phyloP scores from a whole-genome alignment of 2,329 filamentous ascomycete genomes.

The Pyricularia pennisetigena region DNA sequence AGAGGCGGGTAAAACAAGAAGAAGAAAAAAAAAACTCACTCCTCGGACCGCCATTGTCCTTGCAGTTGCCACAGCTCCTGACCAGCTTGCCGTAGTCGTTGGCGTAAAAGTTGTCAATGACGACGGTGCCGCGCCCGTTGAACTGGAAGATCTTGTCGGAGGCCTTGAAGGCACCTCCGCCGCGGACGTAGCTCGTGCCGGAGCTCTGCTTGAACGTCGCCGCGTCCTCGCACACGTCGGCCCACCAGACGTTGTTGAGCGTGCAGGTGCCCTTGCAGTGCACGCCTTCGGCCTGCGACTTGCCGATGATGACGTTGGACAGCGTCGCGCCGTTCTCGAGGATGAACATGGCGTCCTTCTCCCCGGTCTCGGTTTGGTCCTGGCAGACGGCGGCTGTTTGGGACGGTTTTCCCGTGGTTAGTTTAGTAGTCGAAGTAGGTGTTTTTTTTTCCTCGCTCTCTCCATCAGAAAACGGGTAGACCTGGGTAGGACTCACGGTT shows the following conservation, averaged over 20 bases:
- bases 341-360: constrained; percentile 35
- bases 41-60: constrained; percentile 24
- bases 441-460: too few species aligned
- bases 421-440: neutral
- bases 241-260: constrained; percentile 27
- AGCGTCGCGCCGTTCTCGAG: constrained; percentile 38
- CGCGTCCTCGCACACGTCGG: constrained; percentile 23
- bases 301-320: constrained; percentile 40
- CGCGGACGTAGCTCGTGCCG: constrained; percentile 25
- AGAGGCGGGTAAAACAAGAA: neutral
- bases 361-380: constrained; percentile 13
- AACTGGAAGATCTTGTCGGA: constrained; percentile 27
- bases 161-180: constrained; percentile 25
- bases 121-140: constrained; percentile 24
- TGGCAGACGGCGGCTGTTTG: constrained; percentile 7
- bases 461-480: too few species aligned
- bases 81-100: constrained; percentile 38
- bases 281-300: constrained; percentile 35
- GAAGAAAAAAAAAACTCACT: constrained; percentile 9
- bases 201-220: constrained; percentile 25
- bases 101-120: constrained; percentile 28
- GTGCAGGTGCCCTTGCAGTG: constrained; percentile 35
- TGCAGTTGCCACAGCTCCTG: constrained; percentile 36
- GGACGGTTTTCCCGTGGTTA: neutral
- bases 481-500: constrained; percentile 2